These are phyloP conservation scores for Acidomyces sp. DNA, from an alignment of 495 filamentous ascomycete species.

Conservation along the genomic window DNA sequence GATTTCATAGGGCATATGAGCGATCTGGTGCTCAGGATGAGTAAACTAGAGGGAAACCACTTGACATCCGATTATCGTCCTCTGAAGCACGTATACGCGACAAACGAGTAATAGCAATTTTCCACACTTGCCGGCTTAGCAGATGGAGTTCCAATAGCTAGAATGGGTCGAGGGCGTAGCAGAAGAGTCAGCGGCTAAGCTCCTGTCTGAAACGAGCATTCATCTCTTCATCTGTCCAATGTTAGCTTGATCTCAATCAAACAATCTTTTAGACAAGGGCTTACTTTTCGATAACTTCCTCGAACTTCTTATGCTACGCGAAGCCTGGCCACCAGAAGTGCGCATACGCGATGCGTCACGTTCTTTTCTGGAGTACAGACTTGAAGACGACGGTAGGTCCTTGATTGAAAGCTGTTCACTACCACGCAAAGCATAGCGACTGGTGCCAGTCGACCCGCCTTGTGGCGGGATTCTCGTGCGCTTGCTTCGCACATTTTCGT, in stretches of 20 bases:
- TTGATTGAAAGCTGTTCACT: conserved; percentile 6
- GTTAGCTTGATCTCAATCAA: neutral
- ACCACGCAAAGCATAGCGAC: conserved; percentile 6
- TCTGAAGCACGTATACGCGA: too few relatives aligned
- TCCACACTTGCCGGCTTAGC: too few relatives aligned
- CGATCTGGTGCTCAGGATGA: too few relatives aligned
- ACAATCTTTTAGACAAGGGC: neutral
- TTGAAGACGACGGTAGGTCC: conserved; percentile 8
- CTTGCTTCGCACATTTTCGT: conserved; percentile 10
- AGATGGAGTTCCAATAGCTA: neutral
- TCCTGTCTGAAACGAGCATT: conserved; percentile 17
- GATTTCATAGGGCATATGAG: too few relatives aligned
- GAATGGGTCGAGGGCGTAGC: neutral
- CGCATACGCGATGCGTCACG: conserved; percentile 12
- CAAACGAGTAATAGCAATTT: too few relatives aligned
- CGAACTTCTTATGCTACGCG: neutral
- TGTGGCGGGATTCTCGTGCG: neutral
- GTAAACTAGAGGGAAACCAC: too few relatives aligned
- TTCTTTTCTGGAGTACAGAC: neutral
- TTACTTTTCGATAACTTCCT: conserved; percentile 15
- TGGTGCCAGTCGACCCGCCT: neutral
- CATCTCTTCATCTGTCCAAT: conserved; percentile 9
- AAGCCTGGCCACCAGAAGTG: conserved; percentile 8
- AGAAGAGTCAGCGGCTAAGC: conserved; percentile 7
- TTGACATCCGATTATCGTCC: too few relatives aligned